Base-by-base conservation (phyloP, 2,329 filamentous ascomycete genomes). In the Graphiopsis chlorocephala region DNA sequence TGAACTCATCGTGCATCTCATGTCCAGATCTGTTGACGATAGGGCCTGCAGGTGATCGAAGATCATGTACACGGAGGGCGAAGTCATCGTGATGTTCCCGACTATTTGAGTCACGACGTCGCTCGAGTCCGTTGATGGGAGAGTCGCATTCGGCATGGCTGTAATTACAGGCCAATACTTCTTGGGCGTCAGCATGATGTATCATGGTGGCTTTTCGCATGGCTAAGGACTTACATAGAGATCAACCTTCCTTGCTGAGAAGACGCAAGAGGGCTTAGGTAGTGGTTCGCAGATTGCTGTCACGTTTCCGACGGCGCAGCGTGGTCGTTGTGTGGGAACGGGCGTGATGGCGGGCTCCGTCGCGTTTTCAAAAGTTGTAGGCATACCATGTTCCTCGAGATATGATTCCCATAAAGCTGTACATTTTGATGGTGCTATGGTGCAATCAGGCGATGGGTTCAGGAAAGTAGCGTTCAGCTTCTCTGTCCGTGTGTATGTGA, bases 281-380 rank as follows among this genome's bases (percentile, higher is more conserved):
- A 12, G 3, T 5, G 61, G 23, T 12, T 33, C 23, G 26, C 62
- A 64, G 28, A 55, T 33, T 6, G 10, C 7, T 14, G 10, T 47
- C 4, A 56, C 52, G n/a, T 15, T 17, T n/a, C 61, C 61, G 3
- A 63, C 50, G 2, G 61, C 35, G 28, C 61, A 63, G 4, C 61
- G 61, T 8, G 61, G 61, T 33, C 61, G 23, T 7, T 56, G 14
- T 56, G 61, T 63, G 5, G 61, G 61, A 3, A 63, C 15, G 14
- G 61, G 61, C 4, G 61, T 63, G 38, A 63, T 63, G 12, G 53
- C 50, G n/a, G 61, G 61, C 28, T 63, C 61, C 5, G 62, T 59
- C 5, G 55, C 53, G 14, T 58, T 64, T 1, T 52, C 53, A 12
- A 64, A 45, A 11, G 42, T 50, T 11, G 47, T 64, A 1, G 62